Conservation (phyloP, 495 filamentous ascomycete species). For the Cercophora samala region DNA sequence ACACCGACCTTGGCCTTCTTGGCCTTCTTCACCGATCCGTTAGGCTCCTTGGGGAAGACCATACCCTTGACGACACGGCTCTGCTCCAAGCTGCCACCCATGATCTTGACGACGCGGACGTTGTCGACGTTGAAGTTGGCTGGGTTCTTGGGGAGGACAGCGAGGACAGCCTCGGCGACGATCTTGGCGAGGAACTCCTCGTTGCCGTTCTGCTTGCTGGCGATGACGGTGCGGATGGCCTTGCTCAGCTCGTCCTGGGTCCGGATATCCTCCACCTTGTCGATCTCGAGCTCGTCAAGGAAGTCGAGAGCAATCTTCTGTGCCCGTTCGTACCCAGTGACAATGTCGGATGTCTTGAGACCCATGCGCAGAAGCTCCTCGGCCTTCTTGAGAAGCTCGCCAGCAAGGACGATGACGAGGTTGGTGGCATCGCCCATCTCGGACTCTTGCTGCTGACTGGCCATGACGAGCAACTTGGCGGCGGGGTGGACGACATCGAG, state of each 20-base stretch:
- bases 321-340: constrained; percentile 91
- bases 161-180: constrained; percentile 89
- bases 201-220: constrained; percentile 91
- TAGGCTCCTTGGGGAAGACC: constrained; percentile 92
- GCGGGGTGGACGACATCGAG: constrained; percentile 98
- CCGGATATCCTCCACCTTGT: constrained; percentile 81
- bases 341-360: constrained; percentile 94
- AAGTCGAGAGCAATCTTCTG: constrained; percentile 79
- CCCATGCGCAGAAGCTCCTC: constrained; percentile 95
- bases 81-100: constrained; percentile 93
- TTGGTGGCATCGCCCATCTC: constrained; percentile 99
- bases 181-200: constrained; percentile 82
- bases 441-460: constrained; percentile 95
- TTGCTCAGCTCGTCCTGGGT: constrained; percentile 82
- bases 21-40: constrained; percentile 85
- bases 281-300: constrained; percentile 85
- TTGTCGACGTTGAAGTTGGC: constrained; percentile 99
- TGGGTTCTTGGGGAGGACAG: constrained; percentile 96
- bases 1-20: constrained; percentile 93
- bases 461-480: constrained; percentile 98
- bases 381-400: constrained; percentile 94
- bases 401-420: constrained; percentile 91
- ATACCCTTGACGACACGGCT: constrained; percentile 95
- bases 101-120: constrained; percentile 98
- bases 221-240: constrained; percentile 91